Evolutionary conservation across 768 basidiomycete species (phyloP).

Genomic region (Mycena capillaripes): DNA sequence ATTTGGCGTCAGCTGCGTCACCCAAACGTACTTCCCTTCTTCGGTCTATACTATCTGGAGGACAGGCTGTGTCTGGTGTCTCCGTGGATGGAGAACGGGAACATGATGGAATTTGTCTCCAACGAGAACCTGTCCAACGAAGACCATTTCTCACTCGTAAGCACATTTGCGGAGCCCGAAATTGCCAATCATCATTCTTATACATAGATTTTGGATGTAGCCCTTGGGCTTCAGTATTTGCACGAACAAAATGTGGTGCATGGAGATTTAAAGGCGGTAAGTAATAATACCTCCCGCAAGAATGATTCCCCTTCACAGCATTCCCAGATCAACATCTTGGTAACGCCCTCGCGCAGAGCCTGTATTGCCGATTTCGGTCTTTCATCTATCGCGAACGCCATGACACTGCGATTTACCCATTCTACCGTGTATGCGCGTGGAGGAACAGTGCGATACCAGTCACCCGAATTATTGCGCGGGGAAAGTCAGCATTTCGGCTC

Average conservation of each 20-base stretch:
- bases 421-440: conserved; percentile 35
- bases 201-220: conserved; percentile 33
- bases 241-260: conserved; percentile 37
- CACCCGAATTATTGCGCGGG: conserved; percentile 51
- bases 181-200: not conserved
- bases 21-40: conserved; percentile 41
- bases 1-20: conserved; percentile 39
- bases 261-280: conserved; percentile 41
- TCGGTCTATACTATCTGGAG: conserved; percentile 38
- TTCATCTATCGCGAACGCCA: conserved; percentile 43
- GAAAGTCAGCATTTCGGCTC: conserved; percentile 34
- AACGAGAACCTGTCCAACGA: not conserved
- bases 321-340: conserved; percentile 60
- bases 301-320: not conserved
- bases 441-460: conserved; percentile 53
- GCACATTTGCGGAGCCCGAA: not conserved
- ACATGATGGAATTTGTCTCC: conserved; percentile 28
- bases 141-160: conserved; percentile 20
- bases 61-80: conserved; percentile 40
- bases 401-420: conserved; percentile 36
- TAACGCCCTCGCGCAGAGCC: conserved; percentile 55
- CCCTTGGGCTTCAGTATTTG: conserved; percentile 36
- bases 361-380: conserved; percentile 68
- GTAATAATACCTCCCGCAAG: not conserved
- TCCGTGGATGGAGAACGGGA: conserved; percentile 49